Evolutionary conservation across 2,329 filamentous ascomycete genomes (phyloP).

Genomic region (Penicillium brasilianum): DNA sequence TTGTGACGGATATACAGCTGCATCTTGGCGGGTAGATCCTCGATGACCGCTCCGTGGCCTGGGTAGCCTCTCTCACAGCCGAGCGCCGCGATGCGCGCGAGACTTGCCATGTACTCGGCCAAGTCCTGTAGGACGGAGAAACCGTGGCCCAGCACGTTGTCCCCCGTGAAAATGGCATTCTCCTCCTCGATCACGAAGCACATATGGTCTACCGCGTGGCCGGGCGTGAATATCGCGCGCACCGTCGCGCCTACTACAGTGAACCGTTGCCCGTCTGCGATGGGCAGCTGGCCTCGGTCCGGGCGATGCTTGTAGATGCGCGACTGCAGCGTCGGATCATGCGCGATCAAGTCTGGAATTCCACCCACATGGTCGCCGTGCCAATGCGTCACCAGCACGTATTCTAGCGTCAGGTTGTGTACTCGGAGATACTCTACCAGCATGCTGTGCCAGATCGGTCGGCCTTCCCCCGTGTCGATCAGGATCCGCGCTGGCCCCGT

Average conservation of each 20-base stretch:
- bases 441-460: background rate
- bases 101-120: constrained; percentile 41
- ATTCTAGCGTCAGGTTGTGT: constrained; percentile 43
- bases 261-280: constrained; percentile 46
- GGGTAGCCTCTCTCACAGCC: constrained; percentile 51
- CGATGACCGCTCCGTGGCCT: constrained; percentile 54
- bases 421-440: constrained; percentile 33
- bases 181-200: constrained; percentile 73
- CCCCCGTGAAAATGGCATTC: constrained; percentile 78
- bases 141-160: constrained; percentile 74
- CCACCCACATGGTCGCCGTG: constrained; percentile 53
- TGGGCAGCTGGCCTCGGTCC: constrained; percentile 37
- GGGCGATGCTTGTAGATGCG: constrained; percentile 48
- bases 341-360: constrained; percentile 44
- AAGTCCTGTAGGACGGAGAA: constrained; percentile 49
- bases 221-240: constrained; percentile 57
- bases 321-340: constrained; percentile 35
- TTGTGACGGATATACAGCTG: constrained; percentile 35
- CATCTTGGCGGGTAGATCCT: constrained; percentile 8
- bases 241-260: constrained; percentile 48
- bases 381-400: constrained; percentile 53
- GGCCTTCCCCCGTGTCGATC: constrained; percentile 44
- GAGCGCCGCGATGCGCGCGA: constrained; percentile 42
- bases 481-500: constrained; percentile 42
- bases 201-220: constrained; percentile 78